Evolutionary conservation across 495 filamentous ascomycete species (phyloP).

Genomic region (Hapsidospora chrysogenum): DNA sequence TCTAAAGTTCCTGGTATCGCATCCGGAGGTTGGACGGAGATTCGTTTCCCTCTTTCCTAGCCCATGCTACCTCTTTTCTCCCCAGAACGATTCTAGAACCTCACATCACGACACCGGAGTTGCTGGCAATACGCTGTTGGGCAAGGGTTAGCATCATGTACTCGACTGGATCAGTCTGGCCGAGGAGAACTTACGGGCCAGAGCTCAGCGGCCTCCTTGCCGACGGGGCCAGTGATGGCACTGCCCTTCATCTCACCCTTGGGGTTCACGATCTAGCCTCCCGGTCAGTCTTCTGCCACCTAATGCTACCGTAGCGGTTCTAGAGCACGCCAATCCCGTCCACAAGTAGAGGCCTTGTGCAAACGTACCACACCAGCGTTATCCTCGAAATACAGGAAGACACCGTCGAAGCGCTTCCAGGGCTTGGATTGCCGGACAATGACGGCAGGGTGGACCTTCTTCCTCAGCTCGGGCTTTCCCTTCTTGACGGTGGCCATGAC

Average conservation of each 20-base stretch:
- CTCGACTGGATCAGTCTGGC: background rate
- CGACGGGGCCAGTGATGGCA: slow-evolving; percentile 96
- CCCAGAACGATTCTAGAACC: slow-evolving; percentile 12
- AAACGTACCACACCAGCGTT: slow-evolving; percentile 90
- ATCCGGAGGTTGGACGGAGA: slow-evolving; percentile 9
- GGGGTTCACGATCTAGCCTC: slow-evolving; percentile 86
- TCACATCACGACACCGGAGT: slow-evolving; percentile 99
- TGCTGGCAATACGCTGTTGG: slow-evolving; percentile 88
- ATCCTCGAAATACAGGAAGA: slow-evolving; percentile 99
- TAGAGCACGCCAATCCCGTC: background rate
- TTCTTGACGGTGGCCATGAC: slow-evolving; percentile 99
- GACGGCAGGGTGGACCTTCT: slow-evolving; percentile 96
- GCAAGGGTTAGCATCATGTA: slow-evolving; percentile 1
- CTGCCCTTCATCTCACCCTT: slow-evolving; percentile 99
- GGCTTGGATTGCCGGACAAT: slow-evolving; percentile 95
- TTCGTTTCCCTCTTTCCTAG: slow-evolving; percentile 11
- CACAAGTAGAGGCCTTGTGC: background rate
- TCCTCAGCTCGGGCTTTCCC: slow-evolving; percentile 91
- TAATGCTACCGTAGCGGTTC: background rate
- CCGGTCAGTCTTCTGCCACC: slow-evolving; percentile 3
- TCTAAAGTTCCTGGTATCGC: slow-evolving; percentile 7
- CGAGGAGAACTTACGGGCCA: slow-evolving; percentile 64
- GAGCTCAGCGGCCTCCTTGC: slow-evolving; percentile 98
- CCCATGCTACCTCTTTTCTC: slow-evolving; percentile 7
- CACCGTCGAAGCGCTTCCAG: slow-evolving; percentile 92